Conservation (phyloP, 1,284 basidiomycete species). For the Malassezia pachydermatis region DNA sequence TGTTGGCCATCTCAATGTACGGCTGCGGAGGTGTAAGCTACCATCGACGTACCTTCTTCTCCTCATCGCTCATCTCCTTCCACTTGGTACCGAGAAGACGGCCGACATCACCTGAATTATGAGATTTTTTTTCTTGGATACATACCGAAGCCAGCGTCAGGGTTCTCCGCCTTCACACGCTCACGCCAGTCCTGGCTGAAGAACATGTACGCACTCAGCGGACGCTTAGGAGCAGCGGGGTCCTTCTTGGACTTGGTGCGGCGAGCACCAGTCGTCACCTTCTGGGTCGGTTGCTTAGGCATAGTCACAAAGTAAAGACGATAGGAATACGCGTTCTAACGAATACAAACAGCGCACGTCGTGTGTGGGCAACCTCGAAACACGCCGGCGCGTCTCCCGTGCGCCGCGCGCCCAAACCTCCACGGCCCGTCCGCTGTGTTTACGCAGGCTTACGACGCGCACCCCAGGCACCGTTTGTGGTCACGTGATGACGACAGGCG, state of each 20-base stretch:
- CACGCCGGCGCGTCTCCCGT: constrained; percentile 2
- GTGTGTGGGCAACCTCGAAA: background rate
- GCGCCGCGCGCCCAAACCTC: constrained; percentile 2
- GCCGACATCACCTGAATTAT: constrained; percentile 61
- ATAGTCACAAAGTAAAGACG: constrained; percentile 13
- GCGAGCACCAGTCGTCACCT: constrained; percentile 30
- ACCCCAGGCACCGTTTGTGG: background rate
- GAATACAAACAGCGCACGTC: background rate
- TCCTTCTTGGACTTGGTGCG: constrained; percentile 51
- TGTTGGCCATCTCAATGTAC: constrained; percentile 74
- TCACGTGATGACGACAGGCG: background rate
- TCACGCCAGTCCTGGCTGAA: constrained; percentile 92
- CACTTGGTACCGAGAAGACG: constrained; percentile 78
- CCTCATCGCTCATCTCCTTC: constrained; percentile 71
- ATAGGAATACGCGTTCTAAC: too few relatives aligned
- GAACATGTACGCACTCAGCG: constrained; percentile 95
- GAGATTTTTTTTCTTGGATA: constrained; percentile 6
- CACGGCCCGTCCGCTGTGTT: constrained; percentile 8
- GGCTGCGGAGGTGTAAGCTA: too few relatives aligned
- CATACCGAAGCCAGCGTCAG: constrained; percentile 77
- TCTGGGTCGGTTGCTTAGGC: constrained; percentile 40
- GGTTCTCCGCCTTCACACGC: constrained; percentile 87
- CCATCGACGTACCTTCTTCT: too few relatives aligned
- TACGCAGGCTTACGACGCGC: background rate
- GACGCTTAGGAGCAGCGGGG: constrained; percentile 73